Base-by-base conservation (phyloP, 176 grass and related monocot species). In the Themeda triandra region DNA sequence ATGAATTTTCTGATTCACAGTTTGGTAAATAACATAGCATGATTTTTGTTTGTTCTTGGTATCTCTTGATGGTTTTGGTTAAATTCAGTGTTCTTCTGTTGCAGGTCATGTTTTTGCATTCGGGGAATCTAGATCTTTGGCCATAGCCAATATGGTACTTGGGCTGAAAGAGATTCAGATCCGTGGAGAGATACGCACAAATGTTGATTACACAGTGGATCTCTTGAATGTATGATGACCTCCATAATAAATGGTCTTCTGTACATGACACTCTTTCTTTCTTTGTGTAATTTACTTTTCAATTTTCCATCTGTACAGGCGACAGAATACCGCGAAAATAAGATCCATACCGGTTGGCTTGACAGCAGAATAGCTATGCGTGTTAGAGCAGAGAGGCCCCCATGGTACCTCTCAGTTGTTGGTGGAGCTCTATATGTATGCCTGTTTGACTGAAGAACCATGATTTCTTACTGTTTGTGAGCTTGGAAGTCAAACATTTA, bases 341-440 rank as follows among this genome's bases (percentile, higher is more conserved):
- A 92, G 80, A 99, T 99, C 51, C 96, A 99, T 73, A 99, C 96
- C 73, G 91, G 96, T 71, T 99, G 93, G 96, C 84, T 99, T 45
- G 96, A 99, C 71, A 96, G 96, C 88, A 96, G 96, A 92, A 99
- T 99, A 79, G 96, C 91, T 78, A 99, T 99, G 96, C 94, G 96
- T 53, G 96, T 99, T 83, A 94, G 96, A 91, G 96, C 96, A 68
- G 96, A 99, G 88, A 96, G 96, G 84, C 93, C 93, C 58, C 96
- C 96, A 89, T 99, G 93, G 96, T 96, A 99, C 86, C 86, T 99
- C 66, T 99, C 93, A 69, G 96, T 99, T 91, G 96, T 99, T 89
- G 96, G 90, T 79, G 93, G 93, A 74, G 84, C 93, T 84, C 85
- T 99, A 86, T 99, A 99, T 88, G 96, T 99, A 96, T 46, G 90